Evolutionary conservation across 2,329 filamentous ascomycete species (phyloP).

Genomic region (Fusarium chlamydosporum): DNA sequence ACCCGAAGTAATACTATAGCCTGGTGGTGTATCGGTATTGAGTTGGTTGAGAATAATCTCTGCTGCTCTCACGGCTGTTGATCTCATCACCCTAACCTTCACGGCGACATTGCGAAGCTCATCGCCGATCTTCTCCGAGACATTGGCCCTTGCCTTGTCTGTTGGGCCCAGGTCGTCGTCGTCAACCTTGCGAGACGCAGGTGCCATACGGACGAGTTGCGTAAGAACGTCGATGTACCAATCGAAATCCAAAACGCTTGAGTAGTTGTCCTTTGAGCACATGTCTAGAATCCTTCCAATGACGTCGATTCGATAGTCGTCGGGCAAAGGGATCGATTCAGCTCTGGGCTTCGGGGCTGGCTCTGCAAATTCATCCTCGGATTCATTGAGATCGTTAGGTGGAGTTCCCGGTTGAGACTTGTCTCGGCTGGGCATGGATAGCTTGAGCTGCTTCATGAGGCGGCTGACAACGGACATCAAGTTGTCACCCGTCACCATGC

Average conservation of each 20-base stretch:
- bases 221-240: slow-evolving; percentile 96
- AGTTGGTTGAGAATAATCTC: slow-evolving; percentile 78
- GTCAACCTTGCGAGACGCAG: slow-evolving; percentile 60
- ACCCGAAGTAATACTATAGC: slow-evolving; percentile 71
- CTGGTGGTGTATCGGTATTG: slow-evolving; percentile 65
- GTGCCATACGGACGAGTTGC: slow-evolving; percentile 83
- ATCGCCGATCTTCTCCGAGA: slow-evolving; percentile 81
- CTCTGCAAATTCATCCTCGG: slow-evolving; percentile 64
- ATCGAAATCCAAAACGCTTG: slow-evolving; percentile 89
- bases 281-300: slow-evolving; percentile 87
- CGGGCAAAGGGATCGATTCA: slow-evolving; percentile 75
- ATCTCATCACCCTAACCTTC: slow-evolving; percentile 86
- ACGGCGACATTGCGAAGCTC: slow-evolving; percentile 93
- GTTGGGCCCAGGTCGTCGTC: slow-evolving; percentile 56
- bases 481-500: slow-evolving; percentile 93
- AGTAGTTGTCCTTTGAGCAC: slow-evolving; percentile 91
- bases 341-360: slow-evolving; percentile 52
- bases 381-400: slow-evolving; percentile 62
- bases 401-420: slow-evolving; percentile 60
- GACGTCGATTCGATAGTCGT: slow-evolving; percentile 88
- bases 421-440: slow-evolving; percentile 68
- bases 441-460: slow-evolving; percentile 87
- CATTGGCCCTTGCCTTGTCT: slow-evolving; percentile 56
- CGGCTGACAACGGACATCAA: slow-evolving; percentile 86
- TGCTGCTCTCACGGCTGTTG: slow-evolving; percentile 84